Base-by-base conservation (phyloP, 192 early-diverging fungal species). In the Thamnidium elegans region DNA sequence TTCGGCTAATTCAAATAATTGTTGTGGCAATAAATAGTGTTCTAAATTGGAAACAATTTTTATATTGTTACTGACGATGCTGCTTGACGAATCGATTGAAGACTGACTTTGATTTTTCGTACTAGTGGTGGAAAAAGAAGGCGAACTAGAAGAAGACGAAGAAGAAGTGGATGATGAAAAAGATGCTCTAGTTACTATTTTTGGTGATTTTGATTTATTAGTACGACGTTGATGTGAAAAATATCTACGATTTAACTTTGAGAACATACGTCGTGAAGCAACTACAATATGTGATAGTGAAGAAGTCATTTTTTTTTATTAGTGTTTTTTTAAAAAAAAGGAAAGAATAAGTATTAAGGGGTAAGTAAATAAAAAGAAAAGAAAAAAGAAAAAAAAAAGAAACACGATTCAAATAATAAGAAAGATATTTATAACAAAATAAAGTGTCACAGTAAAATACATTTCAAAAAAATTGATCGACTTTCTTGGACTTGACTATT, bases 1-100 rank as follows among this genome's bases (percentile, higher is more conserved):
- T 55, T 70, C 62, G 17, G 44, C 68, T 19, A 55, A 46, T 44
- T 64, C 26, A 30, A 62, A 63, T 51, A 63, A 55, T 8, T 66
- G n/a, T 32, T 66, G 45, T 34, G 65, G 45, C 11, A 30, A 45
- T 8, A 39, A 9, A 39, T 39, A 6, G 9, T 39, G 36, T 39
- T 39, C 36, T 39, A 39, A 39, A 39, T 39, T 4, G 9, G 36
- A 9, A 10, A 10, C 5, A 9, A 39, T 39, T 4, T 39, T 39
- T 39, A 39, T 39, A 39, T 39, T 10, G 36, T 10, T 6, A 26
- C 26, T 26, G 26, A 26, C 26, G 3, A 26, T 39, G 36, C 36
- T 6, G 36, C 36, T 39, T 26, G 26, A 26, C 26, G 36, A 39
- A 39, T 9, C 36, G 9, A 39, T 39, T 9, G 36, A 39, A 39